phyloP scores from a whole-genome alignment of 352 stramenopile genomes.

The Globisporangium heterothallicum region DNA sequence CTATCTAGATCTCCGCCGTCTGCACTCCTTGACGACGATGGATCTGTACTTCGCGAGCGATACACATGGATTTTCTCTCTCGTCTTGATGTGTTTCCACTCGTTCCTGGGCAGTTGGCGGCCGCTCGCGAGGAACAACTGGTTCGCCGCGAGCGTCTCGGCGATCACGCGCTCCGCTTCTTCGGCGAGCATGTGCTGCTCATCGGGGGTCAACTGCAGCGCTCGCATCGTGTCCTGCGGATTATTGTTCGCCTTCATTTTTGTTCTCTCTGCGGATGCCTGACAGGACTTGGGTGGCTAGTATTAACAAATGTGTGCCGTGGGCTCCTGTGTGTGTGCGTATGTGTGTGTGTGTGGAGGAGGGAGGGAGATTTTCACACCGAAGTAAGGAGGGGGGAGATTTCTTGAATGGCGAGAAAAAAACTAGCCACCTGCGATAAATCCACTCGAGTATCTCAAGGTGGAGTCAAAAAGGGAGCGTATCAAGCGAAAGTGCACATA shows the following conservation, averaged over 20 bases:
- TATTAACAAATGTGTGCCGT: too few species aligned
- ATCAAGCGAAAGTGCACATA: too few species aligned
- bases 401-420: too few species aligned
- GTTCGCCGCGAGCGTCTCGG: conserved; percentile 32
- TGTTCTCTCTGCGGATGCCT: not conserved
- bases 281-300: too few species aligned
- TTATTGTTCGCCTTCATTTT: not conserved
- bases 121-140: conserved; percentile 25
- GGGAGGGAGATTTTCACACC: too few species aligned
- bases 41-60: conserved; percentile 28
- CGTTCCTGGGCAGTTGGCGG: conserved; percentile 15
- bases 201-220: conserved; percentile 15
- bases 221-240: not conserved
- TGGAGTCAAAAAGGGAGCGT: too few species aligned
- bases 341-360: not conserved
- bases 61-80: conserved; percentile 36
- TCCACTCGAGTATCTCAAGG: too few species aligned
- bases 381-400: too few species aligned
- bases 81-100: conserved; percentile 29
- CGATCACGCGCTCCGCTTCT: conserved; percentile 32
- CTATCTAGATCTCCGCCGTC: too few species aligned
- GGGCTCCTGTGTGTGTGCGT: not conserved
- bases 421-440: too few species aligned
- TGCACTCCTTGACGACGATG: not conserved
- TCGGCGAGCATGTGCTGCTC: conserved; percentile 20